Evolutionary conservation across 352 stramenopile genomes (phyloP), one percentile per base, ranked within the genome.

Genomic region (Phytophthora hybrid): DNA sequence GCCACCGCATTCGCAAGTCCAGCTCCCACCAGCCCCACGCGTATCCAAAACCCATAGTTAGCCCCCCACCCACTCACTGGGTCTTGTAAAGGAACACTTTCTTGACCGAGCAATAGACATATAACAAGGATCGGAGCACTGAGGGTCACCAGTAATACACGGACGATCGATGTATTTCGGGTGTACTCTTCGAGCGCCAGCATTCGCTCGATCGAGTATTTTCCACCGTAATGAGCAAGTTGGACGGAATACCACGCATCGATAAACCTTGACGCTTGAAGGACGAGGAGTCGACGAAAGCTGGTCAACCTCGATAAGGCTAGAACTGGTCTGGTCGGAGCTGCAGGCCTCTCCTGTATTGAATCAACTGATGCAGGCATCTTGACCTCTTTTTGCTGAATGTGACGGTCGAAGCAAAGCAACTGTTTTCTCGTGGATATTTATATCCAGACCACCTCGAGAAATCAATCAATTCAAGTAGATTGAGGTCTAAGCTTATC

Each of bases 191-290:
- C 57, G 7, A 73, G 32, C 26, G 66, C 66, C 31, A 74, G 29
- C 66, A 74, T 69, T 19, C 66, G 66, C 16, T 74, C 66, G 29
- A 64, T 55, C 31, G 66, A 74, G 13, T 69, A 74, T 41, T 69
- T 69, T 0, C 66, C 59, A 18, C 66, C 59, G 18, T 54, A 74
- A 29, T 74, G 66, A 16, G 44, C 19, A 6, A 74, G 51, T 4
- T 74, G 66, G 9, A 74, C 6, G 0, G 6, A 14, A 32, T 49
- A 69, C 41, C 39, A 74, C 14, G 9, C 9, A 61, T 69, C 29
- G 5, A 57, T 1, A 44, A 68, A 21, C 32, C 55, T 63, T 1
- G 19, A 59, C 29, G 21, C 34, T 57, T 37, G 51, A n/a, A 5
- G 16, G 19, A 57, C n/a, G 3, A 57, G 51, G 51, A 57, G 37